A percentile compares a stretch with the other conserved stretches of the same genome.
Conservation (phyloP, 257 asterid species). For the Fraxinus cuspidata region DNA sequence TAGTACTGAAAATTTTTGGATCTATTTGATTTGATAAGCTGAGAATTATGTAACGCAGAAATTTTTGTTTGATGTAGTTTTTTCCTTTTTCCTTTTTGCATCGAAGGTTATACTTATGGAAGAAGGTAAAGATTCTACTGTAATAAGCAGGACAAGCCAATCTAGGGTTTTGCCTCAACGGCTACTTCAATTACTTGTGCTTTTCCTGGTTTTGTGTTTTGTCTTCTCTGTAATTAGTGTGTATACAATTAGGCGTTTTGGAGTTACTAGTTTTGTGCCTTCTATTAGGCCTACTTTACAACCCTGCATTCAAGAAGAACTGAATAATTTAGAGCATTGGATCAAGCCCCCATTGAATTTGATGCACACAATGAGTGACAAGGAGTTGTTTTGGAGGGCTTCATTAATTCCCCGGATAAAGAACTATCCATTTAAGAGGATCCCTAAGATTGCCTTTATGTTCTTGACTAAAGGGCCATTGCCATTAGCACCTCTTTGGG, state of each 20-base stretch:
- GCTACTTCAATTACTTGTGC: slow-evolving; percentile 34
- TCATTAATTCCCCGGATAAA: slow-evolving; percentile 41
- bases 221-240: slow-evolving; percentile 44
- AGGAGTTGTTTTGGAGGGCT: slow-evolving; percentile 54
- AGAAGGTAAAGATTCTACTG: slow-evolving; percentile 38
- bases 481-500: slow-evolving; percentile 60
- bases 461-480: slow-evolving; percentile 57
- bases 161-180: slow-evolving; percentile 50
- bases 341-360: slow-evolving; percentile 47
- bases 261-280: slow-evolving; percentile 30
- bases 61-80: background rate
- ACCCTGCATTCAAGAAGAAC: slow-evolving; percentile 34
- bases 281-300: slow-evolving; percentile 34
- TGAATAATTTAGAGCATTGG: slow-evolving; percentile 37
- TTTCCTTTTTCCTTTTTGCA: slow-evolving; percentile 19
- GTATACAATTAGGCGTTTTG: slow-evolving; percentile 42
- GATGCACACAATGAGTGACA: slow-evolving; percentile 48
- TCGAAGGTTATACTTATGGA: slow-evolving; percentile 36
- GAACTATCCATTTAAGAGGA: slow-evolving; percentile 50
- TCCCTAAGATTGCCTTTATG: slow-evolving; percentile 57
- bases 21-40: slow-evolving; percentile 7
- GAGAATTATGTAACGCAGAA: slow-evolving; percentile 8
- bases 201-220: slow-evolving; percentile 44
- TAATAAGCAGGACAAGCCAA: slow-evolving; percentile 32
- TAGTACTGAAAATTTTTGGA: background rate